These are phyloP conservation scores for Platanthera guangdongensis DNA, from an alignment of 106 monocot genomes.

Conservation along the genomic window DNA sequence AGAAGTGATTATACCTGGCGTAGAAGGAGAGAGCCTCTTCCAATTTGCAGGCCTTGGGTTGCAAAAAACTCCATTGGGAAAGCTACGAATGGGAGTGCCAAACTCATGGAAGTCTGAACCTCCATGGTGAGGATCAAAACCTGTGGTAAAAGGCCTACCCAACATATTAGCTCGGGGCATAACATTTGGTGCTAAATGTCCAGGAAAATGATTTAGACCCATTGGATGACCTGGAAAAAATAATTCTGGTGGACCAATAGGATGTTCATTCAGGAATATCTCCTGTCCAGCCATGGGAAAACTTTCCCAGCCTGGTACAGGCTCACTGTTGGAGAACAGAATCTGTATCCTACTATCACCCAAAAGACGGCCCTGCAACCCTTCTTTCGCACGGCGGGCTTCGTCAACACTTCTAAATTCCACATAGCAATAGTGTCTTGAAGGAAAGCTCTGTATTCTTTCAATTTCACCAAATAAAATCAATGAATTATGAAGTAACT, in stretches of 20 bases:
- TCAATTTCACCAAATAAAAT: conserved; percentile 95
- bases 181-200: conserved; percentile 18
- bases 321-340: conserved; percentile 50
- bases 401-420: conserved; percentile 89
- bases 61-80: conserved; percentile 15
- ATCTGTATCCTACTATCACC: conserved; percentile 89
- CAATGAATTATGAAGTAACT: conserved; percentile 88
- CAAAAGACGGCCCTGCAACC: conserved; percentile 85
- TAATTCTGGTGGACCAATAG: conserved; percentile 32
- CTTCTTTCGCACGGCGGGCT: conserved; percentile 89
- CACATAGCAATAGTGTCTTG: conserved; percentile 60
- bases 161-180: conserved; percentile 20
- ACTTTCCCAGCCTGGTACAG: conserved; percentile 20
- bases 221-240: conserved; percentile 23
- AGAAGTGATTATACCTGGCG: neutral
- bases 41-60: conserved; percentile 19
- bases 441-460: conserved; percentile 53
- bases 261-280: conserved; percentile 36
- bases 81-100: conserved; percentile 5
- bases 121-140: conserved; percentile 28
- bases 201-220: conserved; percentile 33
- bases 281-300: conserved; percentile 15
- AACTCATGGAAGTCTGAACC: conserved; percentile 30
- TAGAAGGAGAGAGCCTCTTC: conserved; percentile 35
- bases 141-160: conserved; percentile 24